phyloP scores from a whole-genome alignment of 2,329 filamentous ascomycete species.

The Scytalidium sp. region DNA sequence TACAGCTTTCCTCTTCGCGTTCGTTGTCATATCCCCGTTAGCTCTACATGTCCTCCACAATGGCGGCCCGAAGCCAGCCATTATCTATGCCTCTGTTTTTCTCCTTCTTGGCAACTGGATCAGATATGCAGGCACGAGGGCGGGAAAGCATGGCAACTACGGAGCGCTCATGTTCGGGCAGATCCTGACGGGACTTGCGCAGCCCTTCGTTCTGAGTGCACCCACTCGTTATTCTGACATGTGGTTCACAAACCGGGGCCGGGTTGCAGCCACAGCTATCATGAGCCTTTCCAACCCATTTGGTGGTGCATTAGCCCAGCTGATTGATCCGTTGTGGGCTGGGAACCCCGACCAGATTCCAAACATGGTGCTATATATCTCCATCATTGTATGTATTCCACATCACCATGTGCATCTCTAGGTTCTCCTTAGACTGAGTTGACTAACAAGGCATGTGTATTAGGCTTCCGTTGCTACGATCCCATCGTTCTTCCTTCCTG shows the following conservation, averaged over 20 bases:
- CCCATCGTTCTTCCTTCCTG: constrained; percentile 79
- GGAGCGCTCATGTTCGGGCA: constrained; percentile 86
- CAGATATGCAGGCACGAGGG: constrained; percentile 69
- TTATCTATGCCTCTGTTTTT: constrained; percentile 69
- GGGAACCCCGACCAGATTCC: constrained; percentile 63
- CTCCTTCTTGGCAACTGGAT: constrained; percentile 88
- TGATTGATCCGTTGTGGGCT: constrained; percentile 77
- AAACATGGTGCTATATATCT: constrained; percentile 78
- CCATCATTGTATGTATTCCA: constrained; percentile 65
- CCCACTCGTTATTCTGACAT: constrained; percentile 90
- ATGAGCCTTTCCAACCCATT: constrained; percentile 86
- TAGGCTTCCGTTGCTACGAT: constrained; percentile 62
- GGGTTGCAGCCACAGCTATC: constrained; percentile 83
- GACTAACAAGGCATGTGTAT: constrained; percentile 7
- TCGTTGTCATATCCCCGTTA: constrained; percentile 68
- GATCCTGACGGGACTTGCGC: constrained; percentile 82
- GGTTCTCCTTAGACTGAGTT: too few relatives aligned
- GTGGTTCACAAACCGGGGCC: constrained; percentile 85
- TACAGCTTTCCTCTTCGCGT: constrained; percentile 83
- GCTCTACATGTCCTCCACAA: constrained; percentile 76
- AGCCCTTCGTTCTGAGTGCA: constrained; percentile 87
- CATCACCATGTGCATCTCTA: neutral
- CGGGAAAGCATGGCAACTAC: constrained; percentile 57
- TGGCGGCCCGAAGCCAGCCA: constrained; percentile 72
- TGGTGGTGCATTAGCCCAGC: constrained; percentile 82